Evolutionary conservation across 768 basidiomycete species (phyloP).

Genomic region (Russula abietina): DNA sequence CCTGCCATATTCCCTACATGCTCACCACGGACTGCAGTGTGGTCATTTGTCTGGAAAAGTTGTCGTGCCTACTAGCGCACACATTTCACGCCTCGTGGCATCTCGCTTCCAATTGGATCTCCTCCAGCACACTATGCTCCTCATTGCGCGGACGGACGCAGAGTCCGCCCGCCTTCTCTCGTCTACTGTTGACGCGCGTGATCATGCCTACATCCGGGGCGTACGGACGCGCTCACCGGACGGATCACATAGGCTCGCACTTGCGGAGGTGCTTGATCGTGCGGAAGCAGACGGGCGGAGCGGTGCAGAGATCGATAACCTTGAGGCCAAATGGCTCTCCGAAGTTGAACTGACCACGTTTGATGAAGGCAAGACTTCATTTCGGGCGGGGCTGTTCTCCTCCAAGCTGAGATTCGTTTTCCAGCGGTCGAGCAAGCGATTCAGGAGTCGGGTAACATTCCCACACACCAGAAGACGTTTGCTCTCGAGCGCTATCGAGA

Average conservation of each 20-base stretch:
- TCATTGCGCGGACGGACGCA: conserved; percentile 90
- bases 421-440: conserved; percentile 60
- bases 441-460: conserved; percentile 35
- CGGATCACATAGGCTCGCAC: conserved; percentile 39
- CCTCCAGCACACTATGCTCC: conserved; percentile 78
- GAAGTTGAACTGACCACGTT: conserved; percentile 72
- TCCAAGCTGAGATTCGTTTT: neutral
- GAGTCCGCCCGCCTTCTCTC: conserved; percentile 82
- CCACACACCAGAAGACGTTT: conserved; percentile 46
- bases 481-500: conserved; percentile 54
- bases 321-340: conserved; percentile 74
- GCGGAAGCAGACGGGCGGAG: conserved; percentile 59
- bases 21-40: conserved; percentile 40
- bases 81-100: conserved; percentile 77
- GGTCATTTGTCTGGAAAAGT: conserved; percentile 91
- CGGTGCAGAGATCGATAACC: conserved; percentile 60
- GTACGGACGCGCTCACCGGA: conserved; percentile 42
- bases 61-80: conserved; percentile 83
- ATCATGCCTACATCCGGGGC: conserved; percentile 74
- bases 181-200: conserved; percentile 72
- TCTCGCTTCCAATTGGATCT: conserved; percentile 89
- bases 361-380: conserved; percentile 57
- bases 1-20: neutral
- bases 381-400: neutral
- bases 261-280: conserved; percentile 64